Conservation (phyloP, 2,329 filamentous ascomycete genomes). For the Colletotrichum camelliae region DNA sequence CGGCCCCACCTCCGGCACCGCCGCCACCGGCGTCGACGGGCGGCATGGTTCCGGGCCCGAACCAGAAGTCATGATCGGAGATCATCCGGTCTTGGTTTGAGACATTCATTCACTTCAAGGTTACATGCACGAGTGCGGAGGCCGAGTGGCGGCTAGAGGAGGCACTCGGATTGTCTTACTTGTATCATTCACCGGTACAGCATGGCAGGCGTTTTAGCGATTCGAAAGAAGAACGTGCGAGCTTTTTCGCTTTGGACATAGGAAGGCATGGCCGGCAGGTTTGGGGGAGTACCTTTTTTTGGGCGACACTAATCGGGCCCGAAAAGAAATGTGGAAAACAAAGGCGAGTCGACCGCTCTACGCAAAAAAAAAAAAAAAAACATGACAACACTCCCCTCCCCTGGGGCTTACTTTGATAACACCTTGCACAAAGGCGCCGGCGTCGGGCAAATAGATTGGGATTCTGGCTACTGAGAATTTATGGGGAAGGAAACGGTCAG, state of each 20-base stretch:
- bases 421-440: not conserved
- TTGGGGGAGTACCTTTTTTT: not conserved
- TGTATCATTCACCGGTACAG: slow-evolving; percentile 19
- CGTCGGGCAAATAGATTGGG: not conserved
- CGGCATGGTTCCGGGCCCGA: not conserved
- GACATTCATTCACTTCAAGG: not conserved
- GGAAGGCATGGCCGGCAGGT: not conserved
- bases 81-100: not conserved
- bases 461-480: not conserved
- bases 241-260: not conserved
- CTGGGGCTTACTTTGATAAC: not conserved
- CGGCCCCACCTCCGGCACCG: slow-evolving; percentile 9
- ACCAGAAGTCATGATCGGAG: slow-evolving; percentile 11
- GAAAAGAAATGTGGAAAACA: not conserved
- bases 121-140: not conserved
- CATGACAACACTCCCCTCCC: slow-evolving; percentile 11
- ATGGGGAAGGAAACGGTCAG: not conserved
- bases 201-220: slow-evolving; percentile 21
- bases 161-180: not conserved
- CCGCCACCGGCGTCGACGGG: slow-evolving; percentile 17
- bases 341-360: not conserved
- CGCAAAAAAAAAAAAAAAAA: not conserved
- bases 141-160: not conserved
- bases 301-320: not conserved
- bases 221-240: slow-evolving; percentile 2